These are phyloP conservation scores for Candida khao-thaluensis DNA, from an alignment of 805 yeast species.

Conservation along the genomic window DNA sequence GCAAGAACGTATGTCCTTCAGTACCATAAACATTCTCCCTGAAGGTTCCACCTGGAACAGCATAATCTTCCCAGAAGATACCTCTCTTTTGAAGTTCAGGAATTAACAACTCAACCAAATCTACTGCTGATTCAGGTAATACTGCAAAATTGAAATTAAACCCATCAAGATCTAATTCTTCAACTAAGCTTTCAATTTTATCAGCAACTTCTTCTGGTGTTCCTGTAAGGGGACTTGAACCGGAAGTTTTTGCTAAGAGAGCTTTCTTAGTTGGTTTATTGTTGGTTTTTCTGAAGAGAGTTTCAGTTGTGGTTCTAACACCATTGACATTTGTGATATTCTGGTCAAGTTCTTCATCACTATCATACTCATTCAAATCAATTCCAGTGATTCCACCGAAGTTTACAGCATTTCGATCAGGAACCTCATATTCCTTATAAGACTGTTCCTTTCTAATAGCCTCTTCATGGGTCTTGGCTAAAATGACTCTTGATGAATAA, in stretches of 20 bases:
- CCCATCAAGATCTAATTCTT: constrained; percentile 42
- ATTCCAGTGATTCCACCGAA: constrained; percentile 44
- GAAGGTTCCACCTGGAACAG: constrained; percentile 31
- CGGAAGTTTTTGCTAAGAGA: constrained; percentile 18
- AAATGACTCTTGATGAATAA: constrained; percentile 33
- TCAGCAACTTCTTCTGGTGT: constrained; percentile 39
- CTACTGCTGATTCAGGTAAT: constrained; percentile 35
- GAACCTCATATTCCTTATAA: constrained; percentile 32
- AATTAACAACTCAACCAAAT: constrained; percentile 34
- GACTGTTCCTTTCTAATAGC: constrained; percentile 38
- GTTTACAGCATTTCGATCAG: constrained; percentile 41
- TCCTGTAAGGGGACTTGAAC: constrained; percentile 36
- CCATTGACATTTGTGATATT: constrained; percentile 32
- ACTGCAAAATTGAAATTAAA: constrained; percentile 41
- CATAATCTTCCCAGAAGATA: constrained; percentile 36
- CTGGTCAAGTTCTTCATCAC: constrained; percentile 27
- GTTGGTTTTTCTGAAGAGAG: constrained; percentile 23
- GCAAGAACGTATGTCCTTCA: constrained; percentile 19
- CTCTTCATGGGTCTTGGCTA: constrained; percentile 44
- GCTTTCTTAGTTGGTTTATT: constrained; percentile 26
- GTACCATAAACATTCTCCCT: constrained; percentile 37
- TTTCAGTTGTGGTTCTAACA: constrained; percentile 28
- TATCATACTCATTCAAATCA: constrained; percentile 33
- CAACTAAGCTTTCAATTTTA: constrained; percentile 37
- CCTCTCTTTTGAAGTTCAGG: constrained; percentile 39